These are phyloP conservation scores for Phytophthora crassamura DNA, from an alignment of 352 stramenopile species.

Conservation along the genomic window DNA sequence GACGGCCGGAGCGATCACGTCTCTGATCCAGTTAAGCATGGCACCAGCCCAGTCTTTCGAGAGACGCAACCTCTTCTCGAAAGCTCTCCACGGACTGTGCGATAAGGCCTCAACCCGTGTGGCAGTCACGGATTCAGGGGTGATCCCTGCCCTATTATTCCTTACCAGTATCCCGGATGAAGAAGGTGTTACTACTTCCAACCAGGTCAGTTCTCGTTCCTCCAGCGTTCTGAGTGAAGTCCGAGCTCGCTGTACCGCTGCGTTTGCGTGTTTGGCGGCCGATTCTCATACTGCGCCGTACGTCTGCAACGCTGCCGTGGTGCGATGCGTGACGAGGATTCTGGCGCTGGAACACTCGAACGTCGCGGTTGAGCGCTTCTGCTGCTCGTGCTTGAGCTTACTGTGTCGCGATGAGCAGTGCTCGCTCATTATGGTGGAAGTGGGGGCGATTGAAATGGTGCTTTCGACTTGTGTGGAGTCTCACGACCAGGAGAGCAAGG, in stretches of 20 bases:
- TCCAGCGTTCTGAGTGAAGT: conserved; percentile 47
- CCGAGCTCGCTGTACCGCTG: conserved; percentile 64
- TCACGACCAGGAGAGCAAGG: conserved; percentile 69
- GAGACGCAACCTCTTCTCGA: conserved; percentile 67
- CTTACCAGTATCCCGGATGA: conserved; percentile 41
- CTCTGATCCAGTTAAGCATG: conserved; percentile 71
- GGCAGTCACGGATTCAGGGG: conserved; percentile 55
- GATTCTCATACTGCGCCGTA: conserved; percentile 43
- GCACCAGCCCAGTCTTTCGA: conserved; percentile 49
- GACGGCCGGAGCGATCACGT: conserved; percentile 64
- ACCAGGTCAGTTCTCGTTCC: neutral
- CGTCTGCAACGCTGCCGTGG: conserved; percentile 60
- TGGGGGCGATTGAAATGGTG: conserved; percentile 60
- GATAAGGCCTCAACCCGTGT: conserved; percentile 54
- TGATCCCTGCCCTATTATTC: conserved; percentile 66
- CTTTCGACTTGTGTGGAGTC: conserved; percentile 68
- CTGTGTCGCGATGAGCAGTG: conserved; percentile 76
- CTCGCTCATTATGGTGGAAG: conserved; percentile 56
- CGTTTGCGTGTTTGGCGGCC: conserved; percentile 65
- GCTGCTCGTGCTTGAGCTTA: conserved; percentile 74
- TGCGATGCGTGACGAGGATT: conserved; percentile 62
- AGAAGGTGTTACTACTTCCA: neutral
- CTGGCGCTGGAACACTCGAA: conserved; percentile 57
- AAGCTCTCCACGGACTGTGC: conserved; percentile 73
- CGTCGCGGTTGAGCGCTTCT: conserved; percentile 72